Evolutionary conservation across 2,329 filamentous ascomycete species (phyloP), one percentile per base, ranked within the genome.

Genomic region (Penicillium brasilianum): DNA sequence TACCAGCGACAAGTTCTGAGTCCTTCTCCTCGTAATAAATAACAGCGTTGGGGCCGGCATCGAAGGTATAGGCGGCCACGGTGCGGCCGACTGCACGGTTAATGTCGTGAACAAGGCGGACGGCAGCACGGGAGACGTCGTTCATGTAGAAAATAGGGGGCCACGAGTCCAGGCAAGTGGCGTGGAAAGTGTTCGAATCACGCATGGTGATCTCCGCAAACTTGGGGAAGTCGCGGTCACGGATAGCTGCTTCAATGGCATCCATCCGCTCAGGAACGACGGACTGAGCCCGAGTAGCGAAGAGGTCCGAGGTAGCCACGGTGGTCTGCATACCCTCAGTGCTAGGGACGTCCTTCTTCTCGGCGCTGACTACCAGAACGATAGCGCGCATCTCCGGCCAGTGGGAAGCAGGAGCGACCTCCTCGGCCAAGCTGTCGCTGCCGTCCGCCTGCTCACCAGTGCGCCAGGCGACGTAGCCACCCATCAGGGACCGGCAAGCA

Each of bases 71-170:
- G 3, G 95, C 95, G 3, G 92, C 93, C 18, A 98, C 85, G 0
- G 86, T 88, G 80, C 88, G 89, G 57, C 92, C 93, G 4, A 90
- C 92, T 25, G 85, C 84, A 57, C 84, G 84, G 74, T 99, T 99
- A 80, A 98, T 91, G 69, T 88, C 85, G 81, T 99, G 93, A 32
- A 97, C 93, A 16, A 92, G 88, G 55, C 92, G 86, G 62, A 99
- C 92, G 6, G 94, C 93, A 1, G 94, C 92, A 39, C 90, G 84
- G 20, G 90, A 94, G 16, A 94, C 89, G 75, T 99, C 95, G 80
- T 97, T 99, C 84, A 99, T 89, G 83, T 99, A 99, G 80, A 97
- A 97, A 75, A 99, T 99, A 18, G 96, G 95, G 48, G 96, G 95
- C 80, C 92, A 93, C 1, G 95, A 98, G 76, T 99, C 95, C 70